Conservation (phyloP, 352 stramenopile genomes). For the Globisporangium ultimum region DNA sequence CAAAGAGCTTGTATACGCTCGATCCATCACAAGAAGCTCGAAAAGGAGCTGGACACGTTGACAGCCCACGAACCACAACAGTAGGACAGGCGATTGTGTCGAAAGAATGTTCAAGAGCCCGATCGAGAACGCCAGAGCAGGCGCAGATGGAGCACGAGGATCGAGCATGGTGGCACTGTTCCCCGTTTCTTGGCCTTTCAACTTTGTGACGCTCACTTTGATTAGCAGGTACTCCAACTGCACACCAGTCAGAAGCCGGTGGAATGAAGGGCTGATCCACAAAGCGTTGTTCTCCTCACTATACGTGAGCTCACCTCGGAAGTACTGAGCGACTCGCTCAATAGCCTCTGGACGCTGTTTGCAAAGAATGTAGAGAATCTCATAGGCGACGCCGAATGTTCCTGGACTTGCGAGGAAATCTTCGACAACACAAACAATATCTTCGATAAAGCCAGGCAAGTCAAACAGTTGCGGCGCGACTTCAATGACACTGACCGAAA, state of each 20-base stretch:
- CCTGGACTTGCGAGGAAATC: slow-evolving; percentile 3
- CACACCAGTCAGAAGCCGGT: slow-evolving; percentile 3
- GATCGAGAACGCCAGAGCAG: slow-evolving; percentile 8
- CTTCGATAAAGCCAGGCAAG: not conserved
- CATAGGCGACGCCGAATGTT: slow-evolving; percentile 7
- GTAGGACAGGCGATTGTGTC: not conserved
- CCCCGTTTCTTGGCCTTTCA: slow-evolving; percentile 11
- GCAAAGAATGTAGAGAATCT: slow-evolving; percentile 13
- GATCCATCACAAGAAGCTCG: slow-evolving; percentile 7
- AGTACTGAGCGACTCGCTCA: slow-evolving; percentile 3
- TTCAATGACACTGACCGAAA: slow-evolving; percentile 7
- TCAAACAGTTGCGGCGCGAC: not conserved
- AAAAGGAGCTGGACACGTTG: slow-evolving; percentile 6
- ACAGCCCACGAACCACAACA: slow-evolving; percentile 8
- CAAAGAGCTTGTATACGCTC: not conserved
- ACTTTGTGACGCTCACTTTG: slow-evolving; percentile 5
- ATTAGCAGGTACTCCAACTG: slow-evolving; percentile 11
- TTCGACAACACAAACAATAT: slow-evolving; percentile 3
- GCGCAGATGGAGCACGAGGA: slow-evolving; percentile 8
- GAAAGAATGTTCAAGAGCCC: slow-evolving; percentile 8
- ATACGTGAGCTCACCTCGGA: not conserved
- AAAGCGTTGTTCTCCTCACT: not conserved
- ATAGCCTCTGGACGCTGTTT: not conserved
- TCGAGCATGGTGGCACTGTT: slow-evolving; percentile 11
- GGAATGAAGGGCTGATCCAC: not conserved